Evolutionary conservation across 2,329 filamentous ascomycete species (phyloP).

Genomic region (Alternaria sp.): DNA sequence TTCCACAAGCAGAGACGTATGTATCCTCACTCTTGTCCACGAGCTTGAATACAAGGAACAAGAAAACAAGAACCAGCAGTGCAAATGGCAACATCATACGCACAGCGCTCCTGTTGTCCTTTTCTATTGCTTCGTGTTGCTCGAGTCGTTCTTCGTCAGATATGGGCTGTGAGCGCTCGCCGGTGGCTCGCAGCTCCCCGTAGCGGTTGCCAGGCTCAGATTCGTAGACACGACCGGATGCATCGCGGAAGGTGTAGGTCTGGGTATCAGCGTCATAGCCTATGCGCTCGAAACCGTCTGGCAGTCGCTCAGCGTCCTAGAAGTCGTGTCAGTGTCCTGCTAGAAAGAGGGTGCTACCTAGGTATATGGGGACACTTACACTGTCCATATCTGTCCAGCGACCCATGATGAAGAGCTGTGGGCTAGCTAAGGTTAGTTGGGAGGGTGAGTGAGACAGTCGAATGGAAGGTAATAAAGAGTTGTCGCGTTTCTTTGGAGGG

Average conservation of each 20-base stretch:
- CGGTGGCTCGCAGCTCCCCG: conserved; percentile 51
- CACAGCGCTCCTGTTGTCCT: conserved; percentile 54
- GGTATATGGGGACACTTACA: conserved; percentile 13
- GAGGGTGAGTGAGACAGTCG: background rate
- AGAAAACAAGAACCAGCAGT: conserved; percentile 60
- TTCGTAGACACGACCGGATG: conserved; percentile 60
- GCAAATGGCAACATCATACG: conserved; percentile 67
- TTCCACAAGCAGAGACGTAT: conserved; percentile 28
- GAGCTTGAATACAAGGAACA: conserved; percentile 55
- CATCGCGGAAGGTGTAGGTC: conserved; percentile 62
- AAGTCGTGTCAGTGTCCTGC: background rate
- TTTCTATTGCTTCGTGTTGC: conserved; percentile 27
- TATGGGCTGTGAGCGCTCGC: conserved; percentile 12
- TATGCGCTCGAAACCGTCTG: conserved; percentile 63
- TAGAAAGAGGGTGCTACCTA: background rate
- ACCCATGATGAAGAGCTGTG: conserved; percentile 30
- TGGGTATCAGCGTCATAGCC: conserved; percentile 66
- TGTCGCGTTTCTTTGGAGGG: background rate
- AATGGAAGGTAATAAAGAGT: background rate
- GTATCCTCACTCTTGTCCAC: conserved; percentile 15
- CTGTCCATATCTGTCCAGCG: conserved; percentile 36
- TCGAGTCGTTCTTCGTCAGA: background rate
- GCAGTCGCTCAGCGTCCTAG: conserved; percentile 62
- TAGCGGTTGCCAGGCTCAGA: conserved; percentile 61
- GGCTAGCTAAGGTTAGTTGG: conserved; percentile 5